Evolutionary conservation across 2,329 filamentous ascomycete genomes (phyloP).

Genomic region (Neonectria punicea): DNA sequence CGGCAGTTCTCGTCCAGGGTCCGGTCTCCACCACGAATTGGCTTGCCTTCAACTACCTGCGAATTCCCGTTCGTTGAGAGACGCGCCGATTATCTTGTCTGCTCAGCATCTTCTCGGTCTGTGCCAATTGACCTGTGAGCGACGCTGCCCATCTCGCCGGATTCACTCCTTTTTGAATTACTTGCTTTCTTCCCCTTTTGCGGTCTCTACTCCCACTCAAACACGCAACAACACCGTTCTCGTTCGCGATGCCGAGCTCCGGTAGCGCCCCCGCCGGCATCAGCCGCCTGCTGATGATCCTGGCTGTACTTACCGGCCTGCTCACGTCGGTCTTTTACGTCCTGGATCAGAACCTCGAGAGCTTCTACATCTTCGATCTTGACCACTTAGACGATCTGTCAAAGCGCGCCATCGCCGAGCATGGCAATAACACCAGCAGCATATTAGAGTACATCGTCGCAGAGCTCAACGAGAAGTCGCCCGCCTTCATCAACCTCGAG

Average conservation of each 20-base stretch:
- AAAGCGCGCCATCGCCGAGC: slow-evolving; percentile 69
- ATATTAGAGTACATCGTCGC: slow-evolving; percentile 76
- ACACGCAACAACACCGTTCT: neutral
- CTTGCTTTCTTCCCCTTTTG: neutral
- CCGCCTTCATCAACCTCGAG: slow-evolving; percentile 70
- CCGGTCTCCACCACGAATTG: slow-evolving; percentile 19
- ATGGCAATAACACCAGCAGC: slow-evolving; percentile 79
- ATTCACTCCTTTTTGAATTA: slow-evolving; percentile 1
- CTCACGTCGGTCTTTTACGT: slow-evolving; percentile 64
- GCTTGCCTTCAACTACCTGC: slow-evolving; percentile 21
- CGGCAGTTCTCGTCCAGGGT: slow-evolving; percentile 36
- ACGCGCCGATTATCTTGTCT: neutral
- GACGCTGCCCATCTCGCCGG: slow-evolving; percentile 2
- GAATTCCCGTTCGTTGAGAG: slow-evolving; percentile 23
- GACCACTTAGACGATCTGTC: slow-evolving; percentile 76
- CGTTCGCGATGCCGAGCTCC: slow-evolving; percentile 22
- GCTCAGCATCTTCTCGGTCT: neutral
- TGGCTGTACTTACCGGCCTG: slow-evolving; percentile 65
- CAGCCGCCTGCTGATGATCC: slow-evolving; percentile 56
- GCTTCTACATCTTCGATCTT: slow-evolving; percentile 81
- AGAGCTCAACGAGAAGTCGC: slow-evolving; percentile 67
- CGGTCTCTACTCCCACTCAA: neutral
- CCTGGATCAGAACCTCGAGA: slow-evolving; percentile 67
- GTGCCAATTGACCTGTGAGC: slow-evolving; percentile 24
- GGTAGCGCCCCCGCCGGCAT: slow-evolving; percentile 38